Percentiles rank a stretch among this genome's conserved stretches.
Evolutionary conservation across 805 yeast species (phyloP).

Genomic region (Maudiozyma bulderi): DNA sequence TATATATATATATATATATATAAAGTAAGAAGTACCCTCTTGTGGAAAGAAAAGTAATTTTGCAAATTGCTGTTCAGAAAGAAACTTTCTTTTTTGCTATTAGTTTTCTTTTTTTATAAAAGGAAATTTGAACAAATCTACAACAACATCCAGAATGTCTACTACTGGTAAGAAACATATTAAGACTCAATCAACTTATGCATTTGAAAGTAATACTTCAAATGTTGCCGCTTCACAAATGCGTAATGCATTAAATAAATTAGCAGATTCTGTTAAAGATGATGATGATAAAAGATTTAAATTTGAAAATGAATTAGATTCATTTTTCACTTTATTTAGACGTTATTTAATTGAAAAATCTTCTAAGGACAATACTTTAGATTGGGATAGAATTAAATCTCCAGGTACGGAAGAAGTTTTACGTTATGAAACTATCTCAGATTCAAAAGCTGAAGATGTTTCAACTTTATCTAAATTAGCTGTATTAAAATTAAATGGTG

Average conservation of each 20-base stretch:
- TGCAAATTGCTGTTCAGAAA: too few relatives aligned
- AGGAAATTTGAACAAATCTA: background rate
- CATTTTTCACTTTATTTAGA: conserved; percentile 86
- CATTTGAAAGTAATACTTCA: conserved; percentile 90
- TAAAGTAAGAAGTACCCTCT: too few relatives aligned
- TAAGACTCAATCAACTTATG: conserved; percentile 40
- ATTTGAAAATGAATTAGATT: conserved; percentile 79
- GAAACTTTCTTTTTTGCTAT: background rate
- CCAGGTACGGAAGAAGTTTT: conserved; percentile 87
- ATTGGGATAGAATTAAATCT: conserved; percentile 93
- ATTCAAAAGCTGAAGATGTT: conserved; percentile 27
- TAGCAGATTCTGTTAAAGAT: conserved; percentile 72
- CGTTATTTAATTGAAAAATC: conserved; percentile 87
- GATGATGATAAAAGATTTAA: conserved; percentile 35
- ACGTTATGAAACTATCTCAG: conserved; percentile 43
- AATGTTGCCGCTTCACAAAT: conserved; percentile 94
- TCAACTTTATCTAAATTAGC: conserved; percentile 68
- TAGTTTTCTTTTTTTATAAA: background rate
- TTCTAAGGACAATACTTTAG: conserved; percentile 52
- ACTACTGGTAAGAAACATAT: conserved; percentile 29
- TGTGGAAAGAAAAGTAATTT: too few relatives aligned
- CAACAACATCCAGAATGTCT: conserved; percentile 1
- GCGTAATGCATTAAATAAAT: conserved; percentile 88
- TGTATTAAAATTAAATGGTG: conserved; percentile 94
- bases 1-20: too few relatives aligned